A percentile compares a stretch with the other conserved stretches of the same genome.
These are phyloP conservation scores for Adiantum capillusveneris DNA, from an alignment of 75 land plant genomes.

Conservation along the genomic window DNA sequence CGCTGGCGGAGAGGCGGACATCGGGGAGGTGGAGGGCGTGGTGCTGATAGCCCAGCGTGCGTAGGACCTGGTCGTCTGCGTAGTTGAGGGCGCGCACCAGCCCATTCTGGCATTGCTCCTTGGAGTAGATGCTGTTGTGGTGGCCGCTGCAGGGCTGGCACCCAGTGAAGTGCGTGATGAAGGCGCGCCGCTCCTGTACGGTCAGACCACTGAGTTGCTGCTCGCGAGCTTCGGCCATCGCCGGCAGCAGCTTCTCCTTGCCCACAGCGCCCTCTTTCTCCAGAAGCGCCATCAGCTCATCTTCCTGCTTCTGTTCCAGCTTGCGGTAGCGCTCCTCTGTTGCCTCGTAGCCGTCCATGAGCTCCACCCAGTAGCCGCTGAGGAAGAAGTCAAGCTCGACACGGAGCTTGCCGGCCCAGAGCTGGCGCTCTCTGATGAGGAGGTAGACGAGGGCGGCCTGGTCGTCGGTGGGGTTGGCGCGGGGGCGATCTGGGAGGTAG, in stretches of 20 bases:
- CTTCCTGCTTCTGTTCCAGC: constrained; percentile 29
- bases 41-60: constrained; percentile 52
- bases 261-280: too few species aligned
- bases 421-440: constrained; percentile 30
- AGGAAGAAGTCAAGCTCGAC: constrained; percentile 52
- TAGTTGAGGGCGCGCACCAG: constrained; percentile 60
- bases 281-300: constrained; percentile 17
- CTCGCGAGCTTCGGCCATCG: constrained; percentile 6
- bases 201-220: constrained; percentile 6
- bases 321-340: constrained; percentile 21
- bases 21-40: not conserved
- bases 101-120: constrained; percentile 45
- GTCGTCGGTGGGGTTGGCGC: constrained; percentile 70
- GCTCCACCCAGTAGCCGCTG: constrained; percentile 66
- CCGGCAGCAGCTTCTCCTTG: not conserved
- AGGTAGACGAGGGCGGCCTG: constrained; percentile 72
- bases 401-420: constrained; percentile 47
- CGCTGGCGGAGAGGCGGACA: not conserved
- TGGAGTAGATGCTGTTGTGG: constrained; percentile 49
- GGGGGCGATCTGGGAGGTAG: constrained; percentile 45
- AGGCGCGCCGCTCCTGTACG: constrained; percentile 46
- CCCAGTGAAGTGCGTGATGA: constrained; percentile 89
- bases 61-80: constrained; percentile 80
- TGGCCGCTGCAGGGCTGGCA: constrained; percentile 86
- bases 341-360: constrained; percentile 41